Evolutionary conservation across 2,329 filamentous ascomycete species (phyloP).

Genomic region (Trichoderma afroharzianum): DNA sequence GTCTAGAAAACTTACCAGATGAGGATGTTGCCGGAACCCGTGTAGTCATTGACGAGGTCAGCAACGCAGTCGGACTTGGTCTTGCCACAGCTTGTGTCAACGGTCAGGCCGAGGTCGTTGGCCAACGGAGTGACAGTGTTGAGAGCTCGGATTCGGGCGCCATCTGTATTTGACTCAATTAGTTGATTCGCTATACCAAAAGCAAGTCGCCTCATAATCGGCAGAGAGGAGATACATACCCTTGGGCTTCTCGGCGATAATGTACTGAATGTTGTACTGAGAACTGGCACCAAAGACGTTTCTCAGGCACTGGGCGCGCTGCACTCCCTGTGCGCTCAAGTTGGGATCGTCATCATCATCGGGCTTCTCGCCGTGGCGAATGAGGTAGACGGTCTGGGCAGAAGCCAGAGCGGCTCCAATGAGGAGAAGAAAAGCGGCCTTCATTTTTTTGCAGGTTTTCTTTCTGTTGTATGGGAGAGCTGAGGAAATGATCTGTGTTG

Average conservation of each 20-base stretch:
- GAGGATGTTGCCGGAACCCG: constrained; percentile 52
- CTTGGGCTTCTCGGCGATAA: constrained; percentile 55
- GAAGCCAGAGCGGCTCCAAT: constrained; percentile 19
- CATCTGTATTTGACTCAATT: constrained; percentile 34
- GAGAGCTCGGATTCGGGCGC: constrained; percentile 49
- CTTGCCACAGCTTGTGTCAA: constrained; percentile 54
- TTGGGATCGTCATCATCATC: constrained; percentile 42
- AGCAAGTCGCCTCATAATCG: background rate
- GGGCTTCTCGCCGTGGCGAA: constrained; percentile 63
- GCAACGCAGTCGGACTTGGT: constrained; percentile 54
- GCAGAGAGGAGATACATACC: constrained; percentile 30
- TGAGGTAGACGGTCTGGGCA: constrained; percentile 52
- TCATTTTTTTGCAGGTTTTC: background rate
- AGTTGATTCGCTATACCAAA: background rate
- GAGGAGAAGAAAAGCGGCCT: background rate
- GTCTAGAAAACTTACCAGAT: constrained; percentile 41
- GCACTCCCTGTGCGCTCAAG: constrained; percentile 46
- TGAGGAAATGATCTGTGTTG: background rate
- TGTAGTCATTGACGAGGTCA: constrained; percentile 45
- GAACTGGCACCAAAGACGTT: constrained; percentile 52
- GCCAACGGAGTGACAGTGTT: constrained; percentile 57
- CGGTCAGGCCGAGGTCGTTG: constrained; percentile 49
- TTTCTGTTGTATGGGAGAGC: background rate
- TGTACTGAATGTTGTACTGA: constrained; percentile 53
- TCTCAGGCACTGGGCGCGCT: constrained; percentile 58